Evolutionary conservation across 1,284 basidiomycete genomes (phyloP), one percentile per base, ranked within the genome.

Genomic region (Ceratobasidium sp.): DNA sequence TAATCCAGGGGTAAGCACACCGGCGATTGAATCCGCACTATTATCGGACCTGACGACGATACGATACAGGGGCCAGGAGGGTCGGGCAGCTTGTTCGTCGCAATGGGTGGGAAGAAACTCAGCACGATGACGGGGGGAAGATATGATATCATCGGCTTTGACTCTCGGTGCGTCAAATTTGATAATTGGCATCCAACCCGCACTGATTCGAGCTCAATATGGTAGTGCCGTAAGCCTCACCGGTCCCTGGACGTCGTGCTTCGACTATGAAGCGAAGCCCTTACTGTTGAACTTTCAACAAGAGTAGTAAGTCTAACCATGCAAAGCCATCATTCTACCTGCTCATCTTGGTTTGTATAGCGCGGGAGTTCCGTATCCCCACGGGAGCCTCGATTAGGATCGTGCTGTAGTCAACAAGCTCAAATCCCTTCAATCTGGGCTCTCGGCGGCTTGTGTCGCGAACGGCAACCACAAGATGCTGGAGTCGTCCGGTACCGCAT

Each of bases 11-110:
- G 69, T 50, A 42, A 71, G 56, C 20, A 9, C 20, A 40, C 40
- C 17, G 33, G 33, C 33, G 33, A 33, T 33, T 33, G 33, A 33
- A 33, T 33, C 33, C 33, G 33, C 33, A 33, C 20, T 13, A 7
- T 20, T 13, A 15, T 38, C 13, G 38, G 12, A 7, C n/a, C 20
- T 23, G 26, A 20, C 33, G 12, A 7, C 40, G 9, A 46, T 46
- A 46, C 23, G 15, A 26, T 52, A 7, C 20, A 76, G 7, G 82
- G 82, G 12, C 81, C 82, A 0, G 81, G 81, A 6, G 80, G 78
- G 0, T 78, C 76, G 3, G 81, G 81, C 0, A 77, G 77, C 3
- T 33, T 48, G 13, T 70, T 68, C 1, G 54, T 73, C 5, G 65
- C 80, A 12, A 38, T 73, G 26, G 48, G 42, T 4, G 65, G 77